Conservation (phyloP, 2,329 filamentous ascomycete species). For the Paramyrothecium roridum region DNA sequence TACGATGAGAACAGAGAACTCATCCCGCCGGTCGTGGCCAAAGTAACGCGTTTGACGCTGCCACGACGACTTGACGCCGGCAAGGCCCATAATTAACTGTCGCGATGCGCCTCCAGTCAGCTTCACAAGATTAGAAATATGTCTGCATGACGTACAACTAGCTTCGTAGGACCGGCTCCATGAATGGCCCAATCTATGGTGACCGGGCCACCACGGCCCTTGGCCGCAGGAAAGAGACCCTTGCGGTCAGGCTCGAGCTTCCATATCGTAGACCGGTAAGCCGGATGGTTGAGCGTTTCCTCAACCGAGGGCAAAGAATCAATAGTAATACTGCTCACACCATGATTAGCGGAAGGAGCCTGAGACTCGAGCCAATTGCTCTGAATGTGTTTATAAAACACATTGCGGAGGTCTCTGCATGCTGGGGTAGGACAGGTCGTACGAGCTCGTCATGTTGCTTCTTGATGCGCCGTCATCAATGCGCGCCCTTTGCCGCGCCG, state of each 20-base stretch:
- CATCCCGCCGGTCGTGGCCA: slow-evolving; percentile 64
- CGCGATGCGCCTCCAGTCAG: slow-evolving; percentile 1
- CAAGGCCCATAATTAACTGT: slow-evolving; percentile 80
- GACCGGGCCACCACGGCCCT: slow-evolving; percentile 69
- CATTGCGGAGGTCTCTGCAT: background rate
- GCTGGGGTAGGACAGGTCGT: background rate
- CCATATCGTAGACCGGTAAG: slow-evolving; percentile 67
- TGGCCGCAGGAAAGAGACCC: slow-evolving; percentile 63
- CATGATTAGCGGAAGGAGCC: background rate
- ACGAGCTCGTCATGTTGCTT: background rate
- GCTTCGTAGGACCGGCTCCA: slow-evolving; percentile 66
- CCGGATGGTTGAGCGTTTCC: slow-evolving; percentile 61
- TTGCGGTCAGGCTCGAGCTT: slow-evolving; percentile 62
- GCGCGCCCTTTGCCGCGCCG: too few relatives aligned
- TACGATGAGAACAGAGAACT: slow-evolving; percentile 71
- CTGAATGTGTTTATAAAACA: background rate
- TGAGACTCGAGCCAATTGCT: too few relatives aligned
- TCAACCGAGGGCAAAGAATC: slow-evolving; percentile 41
- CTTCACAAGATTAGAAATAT: slow-evolving; percentile 1
- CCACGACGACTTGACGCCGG: slow-evolving; percentile 66
- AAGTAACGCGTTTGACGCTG: slow-evolving; percentile 82
- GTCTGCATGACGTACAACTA: slow-evolving; percentile 58
- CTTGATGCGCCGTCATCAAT: too few relatives aligned
- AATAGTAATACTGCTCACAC: background rate
- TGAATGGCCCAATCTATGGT: slow-evolving; percentile 79